Conservation (phyloP, 371 early-diverging fungal species). For the Funneliformis caledonium region DNA sequence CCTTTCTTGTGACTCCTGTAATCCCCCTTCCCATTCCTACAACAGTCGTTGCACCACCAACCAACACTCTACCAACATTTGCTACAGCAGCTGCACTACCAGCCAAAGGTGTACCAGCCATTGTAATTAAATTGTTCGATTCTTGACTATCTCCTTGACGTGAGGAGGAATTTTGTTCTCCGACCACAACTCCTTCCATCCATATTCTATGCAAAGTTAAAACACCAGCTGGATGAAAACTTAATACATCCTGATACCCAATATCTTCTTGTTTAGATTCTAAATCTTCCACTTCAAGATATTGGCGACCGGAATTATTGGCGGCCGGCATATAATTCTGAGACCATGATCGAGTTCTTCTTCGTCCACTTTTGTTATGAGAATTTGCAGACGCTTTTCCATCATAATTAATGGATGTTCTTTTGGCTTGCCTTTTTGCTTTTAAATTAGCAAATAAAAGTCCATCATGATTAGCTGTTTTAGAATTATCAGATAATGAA, state of each 20-base stretch:
- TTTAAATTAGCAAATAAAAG: background rate
- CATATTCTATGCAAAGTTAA: slow-evolving; percentile 37
- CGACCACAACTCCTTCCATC: slow-evolving; percentile 25
- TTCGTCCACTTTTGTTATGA: background rate
- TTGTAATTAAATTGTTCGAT: slow-evolving; percentile 19
- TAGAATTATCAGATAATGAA: slow-evolving; percentile 15
- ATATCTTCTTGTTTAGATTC: background rate
- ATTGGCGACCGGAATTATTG: background rate
- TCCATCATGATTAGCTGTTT: background rate
- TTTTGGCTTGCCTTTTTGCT: slow-evolving; percentile 24
- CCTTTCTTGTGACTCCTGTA: background rate
- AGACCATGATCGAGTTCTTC: slow-evolving; percentile 33
- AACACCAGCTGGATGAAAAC: slow-evolving; percentile 38
- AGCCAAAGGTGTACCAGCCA: slow-evolving; percentile 22
- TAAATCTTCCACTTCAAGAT: background rate
- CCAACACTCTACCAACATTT: slow-evolving; percentile 35
- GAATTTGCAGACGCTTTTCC: background rate
- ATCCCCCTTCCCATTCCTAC: slow-evolving; percentile 27
- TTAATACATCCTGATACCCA: slow-evolving; percentile 30
- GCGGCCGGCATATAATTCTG: slow-evolving; percentile 12
- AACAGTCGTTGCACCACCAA: slow-evolving; percentile 35
- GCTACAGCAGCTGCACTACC: slow-evolving; percentile 39
- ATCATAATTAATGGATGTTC: background rate
- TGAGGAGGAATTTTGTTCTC: background rate
- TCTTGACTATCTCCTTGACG: slow-evolving; percentile 7